Evolutionary conservation across 1,139 yeast species (phyloP), one percentile per base, ranked within the genome.

Genomic region (Eremothecium sinecaudum): DNA sequence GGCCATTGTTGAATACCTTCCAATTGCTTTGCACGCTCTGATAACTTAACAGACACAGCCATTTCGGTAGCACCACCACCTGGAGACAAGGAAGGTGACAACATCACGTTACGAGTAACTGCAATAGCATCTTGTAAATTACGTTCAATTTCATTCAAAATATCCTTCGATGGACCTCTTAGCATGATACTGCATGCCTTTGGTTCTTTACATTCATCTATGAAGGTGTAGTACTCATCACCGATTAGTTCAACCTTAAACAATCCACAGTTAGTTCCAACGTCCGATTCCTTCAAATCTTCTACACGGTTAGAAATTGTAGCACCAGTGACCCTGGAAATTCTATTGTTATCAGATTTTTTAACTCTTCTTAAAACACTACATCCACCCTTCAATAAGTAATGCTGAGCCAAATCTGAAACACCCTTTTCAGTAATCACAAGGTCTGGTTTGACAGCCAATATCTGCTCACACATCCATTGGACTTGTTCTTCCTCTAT

Each of bases 41-140:
- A 73, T 42, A 90, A 70, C 46, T 72, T 75, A 19, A 90, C 97
- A 45, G 92, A 72, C 33, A 92, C 87, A 2, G 98, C 98, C 97
- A 92, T 90, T 63, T 90, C 99, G 15, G 97, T 90, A 33, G 99
- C 98, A 53, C 99, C 98, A 39, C 98, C 99, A 48, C 99, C 99
- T 33, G 99, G 99, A 2, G 95, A 71, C 54, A 90, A 71, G 25
- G 92, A 76, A 33, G 99, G 98, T 59, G 90, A 94, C 50, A 90
- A 79, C 71, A 83, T 74, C 31, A 92, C 96, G 56, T 92, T 92
- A 61, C 96, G 76, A 16, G 98, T 79, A 34, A 90, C 98, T 4
- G 96, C 90, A 94, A 92, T 83, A 32, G 99, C 98, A 62, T 92
- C 99, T 58, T 90, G 97, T 56, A 92, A 70, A 59, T 92, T 92